A percentile compares a stretch with the other conserved stretches of the same genome.
Conservation (phyloP, 2,329 filamentous ascomycete species). For the Penicillium glabrum region DNA sequence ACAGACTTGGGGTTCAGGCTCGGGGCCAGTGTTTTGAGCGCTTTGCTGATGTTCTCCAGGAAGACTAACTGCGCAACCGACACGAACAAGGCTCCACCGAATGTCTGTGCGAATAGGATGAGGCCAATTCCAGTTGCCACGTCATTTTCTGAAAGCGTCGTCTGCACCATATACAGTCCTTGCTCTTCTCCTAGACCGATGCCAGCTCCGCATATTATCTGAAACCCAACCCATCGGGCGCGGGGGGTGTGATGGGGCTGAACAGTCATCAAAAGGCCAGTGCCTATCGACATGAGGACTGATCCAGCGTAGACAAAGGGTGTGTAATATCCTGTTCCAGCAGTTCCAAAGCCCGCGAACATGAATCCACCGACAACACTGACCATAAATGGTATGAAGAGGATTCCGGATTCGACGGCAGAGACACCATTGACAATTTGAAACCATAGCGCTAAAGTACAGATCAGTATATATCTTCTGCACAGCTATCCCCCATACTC, state of each 20-base stretch:
- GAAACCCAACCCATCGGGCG: slow-evolving; percentile 1
- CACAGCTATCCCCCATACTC: not conserved
- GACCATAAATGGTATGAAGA: slow-evolving; percentile 2
- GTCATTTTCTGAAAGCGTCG: slow-evolving; percentile 1
- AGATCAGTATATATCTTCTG: not conserved
- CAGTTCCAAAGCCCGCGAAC: slow-evolving; percentile 1
- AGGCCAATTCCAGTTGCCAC: slow-evolving; percentile 2
- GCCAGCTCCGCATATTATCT: slow-evolving; percentile 1
- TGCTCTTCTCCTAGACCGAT: slow-evolving; percentile 3
- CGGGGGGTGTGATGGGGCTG: not conserved
- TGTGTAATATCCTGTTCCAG: slow-evolving; percentile 4
- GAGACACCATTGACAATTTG: slow-evolving; percentile 3
- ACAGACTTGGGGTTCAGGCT: not conserved
- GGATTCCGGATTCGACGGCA: not conserved
- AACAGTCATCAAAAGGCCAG: not conserved
- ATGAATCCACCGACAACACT: slow-evolving; percentile 5
- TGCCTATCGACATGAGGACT: slow-evolving; percentile 1
- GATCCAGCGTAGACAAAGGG: slow-evolving; percentile 3
- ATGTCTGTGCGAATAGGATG: slow-evolving; percentile 1
- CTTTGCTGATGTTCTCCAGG: not conserved
- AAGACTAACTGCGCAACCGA: slow-evolving; percentile 1
- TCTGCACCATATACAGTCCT: slow-evolving; percentile 1
- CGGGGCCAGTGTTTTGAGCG: not conserved
- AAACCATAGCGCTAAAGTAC: not conserved
- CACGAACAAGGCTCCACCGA: slow-evolving; percentile 1